These are phyloP conservation scores for Blastocystis hominis DNA, from an alignment of 352 stramenopile species.

Conservation along the genomic window DNA sequence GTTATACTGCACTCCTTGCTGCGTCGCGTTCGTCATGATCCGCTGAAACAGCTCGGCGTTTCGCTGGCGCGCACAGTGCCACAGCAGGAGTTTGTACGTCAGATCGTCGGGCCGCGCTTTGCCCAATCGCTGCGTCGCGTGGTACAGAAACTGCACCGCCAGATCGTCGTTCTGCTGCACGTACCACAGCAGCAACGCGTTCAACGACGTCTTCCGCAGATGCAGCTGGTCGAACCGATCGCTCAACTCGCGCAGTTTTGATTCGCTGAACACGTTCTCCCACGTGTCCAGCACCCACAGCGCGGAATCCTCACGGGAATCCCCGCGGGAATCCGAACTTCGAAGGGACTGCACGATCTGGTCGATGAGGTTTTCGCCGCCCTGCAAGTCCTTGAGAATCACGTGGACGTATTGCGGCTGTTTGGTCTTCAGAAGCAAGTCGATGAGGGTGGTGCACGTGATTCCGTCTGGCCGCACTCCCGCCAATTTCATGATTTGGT, in stretches of 20 bases:
- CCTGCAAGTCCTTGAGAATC: conserved; percentile 19
- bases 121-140: background rate
- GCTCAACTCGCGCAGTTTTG: background rate
- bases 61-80: conserved; percentile 7
- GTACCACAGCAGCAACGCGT: conserved; percentile 38
- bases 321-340: background rate
- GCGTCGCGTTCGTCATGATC: conserved; percentile 19
- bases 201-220: conserved; percentile 8
- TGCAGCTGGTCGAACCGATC: conserved; percentile 9
- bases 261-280: background rate
- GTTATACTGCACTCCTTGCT: conserved; percentile 30
- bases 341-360: background rate
- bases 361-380: background rate
- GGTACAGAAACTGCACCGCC: conserved; percentile 36
- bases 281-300: conserved; percentile 24
- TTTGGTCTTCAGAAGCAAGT: conserved; percentile 27
- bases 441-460: conserved; percentile 20
- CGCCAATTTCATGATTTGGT: conserved; percentile 53
- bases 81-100: conserved; percentile 18
- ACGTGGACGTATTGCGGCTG: background rate
- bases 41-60: background rate
- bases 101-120: conserved; percentile 13
- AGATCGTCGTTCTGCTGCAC: conserved; percentile 19
- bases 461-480: background rate
- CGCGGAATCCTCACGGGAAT: background rate